Percentiles rank a stretch among this genome's conserved stretches.
Evolutionary conservation across 805 yeast genomes (phyloP).

Genomic region (Peterozyma xylosa): DNA sequence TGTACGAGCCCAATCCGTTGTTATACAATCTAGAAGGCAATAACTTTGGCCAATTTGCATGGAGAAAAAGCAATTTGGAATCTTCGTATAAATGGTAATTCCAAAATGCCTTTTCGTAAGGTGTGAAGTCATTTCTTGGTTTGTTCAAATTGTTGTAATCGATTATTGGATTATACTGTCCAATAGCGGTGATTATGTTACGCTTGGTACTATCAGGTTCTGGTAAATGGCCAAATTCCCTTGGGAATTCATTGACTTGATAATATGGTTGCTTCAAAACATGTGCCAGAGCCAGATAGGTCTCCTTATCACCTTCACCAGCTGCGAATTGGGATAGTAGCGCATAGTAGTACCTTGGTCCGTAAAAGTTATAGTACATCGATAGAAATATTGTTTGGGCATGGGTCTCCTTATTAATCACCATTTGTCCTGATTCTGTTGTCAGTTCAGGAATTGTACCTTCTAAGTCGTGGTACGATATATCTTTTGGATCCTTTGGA

Average conservation of each 20-base stretch:
- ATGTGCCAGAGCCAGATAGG: slow-evolving; percentile 46
- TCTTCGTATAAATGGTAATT: slow-evolving; percentile 7
- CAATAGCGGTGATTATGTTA: too few species aligned
- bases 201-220: slow-evolving; percentile 10
- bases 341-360: slow-evolving; percentile 39
- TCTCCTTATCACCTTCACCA: slow-evolving; percentile 58
- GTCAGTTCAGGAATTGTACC: slow-evolving; percentile 50
- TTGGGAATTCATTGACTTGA: slow-evolving; percentile 41
- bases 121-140: too few species aligned
- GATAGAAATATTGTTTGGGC: slow-evolving; percentile 38
- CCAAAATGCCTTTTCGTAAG: too few species aligned
- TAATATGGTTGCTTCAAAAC: slow-evolving; percentile 34
- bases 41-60: slow-evolving; percentile 49
- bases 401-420: slow-evolving; percentile 42
- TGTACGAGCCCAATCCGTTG: slow-evolving; percentile 18
- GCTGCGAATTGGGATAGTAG: slow-evolving; percentile 36
- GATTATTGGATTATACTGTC: slow-evolving; percentile 27
- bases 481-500: slow-evolving; percentile 14
- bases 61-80: slow-evolving; percentile 27
- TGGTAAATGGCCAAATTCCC: slow-evolving; percentile 34
- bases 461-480: slow-evolving; percentile 43
- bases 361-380: slow-evolving; percentile 44
- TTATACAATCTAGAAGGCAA: slow-evolving; percentile 38
- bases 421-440: slow-evolving; percentile 47
- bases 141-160: slow-evolving; percentile 12